Percentiles rank a stretch among this genome's conserved stretches.
Evolutionary conservation across 2,329 filamentous ascomycete genomes (phyloP).

Genomic region (Eurotiales sp.): DNA sequence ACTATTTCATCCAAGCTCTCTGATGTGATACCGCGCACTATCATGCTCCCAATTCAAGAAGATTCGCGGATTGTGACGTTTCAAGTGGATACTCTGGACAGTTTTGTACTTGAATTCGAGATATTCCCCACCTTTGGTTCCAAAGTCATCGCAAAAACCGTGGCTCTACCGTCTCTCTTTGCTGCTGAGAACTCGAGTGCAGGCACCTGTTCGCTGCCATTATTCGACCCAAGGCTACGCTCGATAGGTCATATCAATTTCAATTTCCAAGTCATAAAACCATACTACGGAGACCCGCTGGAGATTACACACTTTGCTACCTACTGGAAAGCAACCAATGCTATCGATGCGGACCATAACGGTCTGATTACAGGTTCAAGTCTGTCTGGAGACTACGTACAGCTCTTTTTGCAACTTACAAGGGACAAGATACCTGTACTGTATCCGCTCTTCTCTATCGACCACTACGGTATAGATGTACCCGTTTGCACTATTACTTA

Average conservation of each 20-base stretch:
- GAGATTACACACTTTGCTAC: slow-evolving; percentile 98
- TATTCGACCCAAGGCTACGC: slow-evolving; percentile 87
- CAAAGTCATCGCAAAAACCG: slow-evolving; percentile 93
- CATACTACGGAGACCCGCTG: slow-evolving; percentile 84
- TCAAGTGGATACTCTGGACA: slow-evolving; percentile 89
- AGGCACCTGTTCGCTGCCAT: slow-evolving; percentile 75
- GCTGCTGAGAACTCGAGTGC: slow-evolving; percentile 69
- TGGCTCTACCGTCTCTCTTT: slow-evolving; percentile 85
- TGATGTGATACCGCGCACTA: slow-evolving; percentile 92
- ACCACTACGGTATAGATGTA: slow-evolving; percentile 72
- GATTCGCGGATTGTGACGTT: slow-evolving; percentile 92
- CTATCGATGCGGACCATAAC: slow-evolving; percentile 78
- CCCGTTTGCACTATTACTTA: slow-evolving; percentile 76
- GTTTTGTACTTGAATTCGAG: slow-evolving; percentile 93
- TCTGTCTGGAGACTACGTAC: slow-evolving; percentile 89
- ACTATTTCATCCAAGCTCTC: slow-evolving; percentile 96
- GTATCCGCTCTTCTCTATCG: slow-evolving; percentile 79
- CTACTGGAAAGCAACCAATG: slow-evolving; percentile 98
- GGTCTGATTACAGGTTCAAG: slow-evolving; percentile 93
- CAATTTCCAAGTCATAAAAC: slow-evolving; percentile 93
- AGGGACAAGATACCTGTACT: slow-evolving; percentile 82
- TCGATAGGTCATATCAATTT: slow-evolving; percentile 94
- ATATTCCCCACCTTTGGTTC: slow-evolving; percentile 97
- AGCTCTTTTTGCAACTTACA: slow-evolving; percentile 87
- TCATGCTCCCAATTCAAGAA: slow-evolving; percentile 93